phyloP scores from a whole-genome alignment of 345 rosid genomes.

The Murraya koenigii region DNA sequence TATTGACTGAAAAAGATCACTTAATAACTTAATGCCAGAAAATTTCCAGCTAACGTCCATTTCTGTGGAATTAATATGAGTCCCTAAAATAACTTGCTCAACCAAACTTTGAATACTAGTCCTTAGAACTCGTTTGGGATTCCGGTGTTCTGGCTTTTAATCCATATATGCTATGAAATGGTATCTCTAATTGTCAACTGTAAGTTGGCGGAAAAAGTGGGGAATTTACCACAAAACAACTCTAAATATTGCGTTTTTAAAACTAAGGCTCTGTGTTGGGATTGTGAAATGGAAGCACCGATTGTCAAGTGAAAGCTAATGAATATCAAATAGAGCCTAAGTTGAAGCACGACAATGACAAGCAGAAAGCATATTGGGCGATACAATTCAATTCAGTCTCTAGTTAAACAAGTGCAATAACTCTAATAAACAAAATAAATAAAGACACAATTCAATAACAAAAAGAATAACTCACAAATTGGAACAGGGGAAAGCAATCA shows the following conservation, averaged over 20 bases:
- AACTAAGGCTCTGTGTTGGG: too few relatives aligned
- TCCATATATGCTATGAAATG: neutral
- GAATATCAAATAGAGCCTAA: too few relatives aligned
- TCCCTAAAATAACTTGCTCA: too few relatives aligned
- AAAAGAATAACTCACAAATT: conserved; percentile 49
- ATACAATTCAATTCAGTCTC: neutral
- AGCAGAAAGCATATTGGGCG: neutral
- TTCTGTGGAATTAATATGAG: too few relatives aligned
- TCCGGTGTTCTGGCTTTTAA: neutral
- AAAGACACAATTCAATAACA: neutral
- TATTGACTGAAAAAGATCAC: neutral
- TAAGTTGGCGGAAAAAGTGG: neutral
- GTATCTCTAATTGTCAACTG: neutral
- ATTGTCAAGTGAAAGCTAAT: neutral
- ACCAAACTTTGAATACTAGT: too few relatives aligned
- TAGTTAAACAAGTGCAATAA: neutral
- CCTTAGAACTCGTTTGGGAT: too few relatives aligned
- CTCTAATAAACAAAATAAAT: neutral
- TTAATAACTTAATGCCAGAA: neutral
- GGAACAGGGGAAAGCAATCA: conserved; percentile 38
- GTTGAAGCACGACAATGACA: neutral
- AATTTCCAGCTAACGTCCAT: neutral
- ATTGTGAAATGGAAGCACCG: neutral
- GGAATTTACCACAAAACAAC: too few relatives aligned
- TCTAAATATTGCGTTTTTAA: too few relatives aligned